phyloP scores from a whole-genome alignment of 2,329 filamentous ascomycete species.

The Epichloe baconii region DNA sequence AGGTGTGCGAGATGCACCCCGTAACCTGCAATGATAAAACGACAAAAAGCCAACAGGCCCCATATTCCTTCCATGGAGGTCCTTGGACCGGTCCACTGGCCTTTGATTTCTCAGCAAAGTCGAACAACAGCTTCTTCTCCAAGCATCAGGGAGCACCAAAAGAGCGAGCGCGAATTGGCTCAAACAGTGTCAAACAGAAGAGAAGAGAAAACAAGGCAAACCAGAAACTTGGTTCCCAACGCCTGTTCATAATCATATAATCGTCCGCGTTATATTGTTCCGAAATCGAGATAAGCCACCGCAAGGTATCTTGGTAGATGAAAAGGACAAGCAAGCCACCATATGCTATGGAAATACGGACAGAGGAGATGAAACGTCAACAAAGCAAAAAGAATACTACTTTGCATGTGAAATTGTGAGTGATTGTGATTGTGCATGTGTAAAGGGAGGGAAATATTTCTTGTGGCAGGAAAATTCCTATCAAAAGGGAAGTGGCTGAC shows the following conservation, averaged over 20 bases:
- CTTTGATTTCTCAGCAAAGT: neutral
- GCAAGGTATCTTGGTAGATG: conserved; percentile 18
- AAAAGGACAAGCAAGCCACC: conserved; percentile 1
- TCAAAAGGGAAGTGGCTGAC: too few species aligned
- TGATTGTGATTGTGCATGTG: conserved; percentile 1
- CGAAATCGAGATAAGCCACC: conserved; percentile 11
- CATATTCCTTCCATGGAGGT: neutral
- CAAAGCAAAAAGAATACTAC: neutral
- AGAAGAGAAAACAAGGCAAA: conserved; percentile 2
- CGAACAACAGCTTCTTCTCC: neutral
- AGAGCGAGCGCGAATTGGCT: neutral
- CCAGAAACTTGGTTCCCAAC: conserved; percentile 10
- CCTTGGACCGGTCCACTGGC: neutral
- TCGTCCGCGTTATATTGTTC: conserved; percentile 9
- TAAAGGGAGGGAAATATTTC: too few species aligned
- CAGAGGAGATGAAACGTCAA: neutral
- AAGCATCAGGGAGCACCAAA: neutral
- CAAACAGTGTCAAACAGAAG: neutral
- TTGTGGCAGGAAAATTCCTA: too few species aligned
- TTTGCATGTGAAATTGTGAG: conserved; percentile 1
- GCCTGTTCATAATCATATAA: conserved; percentile 16
- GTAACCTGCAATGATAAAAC: conserved; percentile 1
- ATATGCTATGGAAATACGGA: neutral
- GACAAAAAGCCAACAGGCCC: conserved; percentile 1
- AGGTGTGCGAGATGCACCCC: conserved; percentile 5